phyloP scores from a whole-genome alignment of 1,284 basidiomycete genomes.

The Ustilago crameri region DNA sequence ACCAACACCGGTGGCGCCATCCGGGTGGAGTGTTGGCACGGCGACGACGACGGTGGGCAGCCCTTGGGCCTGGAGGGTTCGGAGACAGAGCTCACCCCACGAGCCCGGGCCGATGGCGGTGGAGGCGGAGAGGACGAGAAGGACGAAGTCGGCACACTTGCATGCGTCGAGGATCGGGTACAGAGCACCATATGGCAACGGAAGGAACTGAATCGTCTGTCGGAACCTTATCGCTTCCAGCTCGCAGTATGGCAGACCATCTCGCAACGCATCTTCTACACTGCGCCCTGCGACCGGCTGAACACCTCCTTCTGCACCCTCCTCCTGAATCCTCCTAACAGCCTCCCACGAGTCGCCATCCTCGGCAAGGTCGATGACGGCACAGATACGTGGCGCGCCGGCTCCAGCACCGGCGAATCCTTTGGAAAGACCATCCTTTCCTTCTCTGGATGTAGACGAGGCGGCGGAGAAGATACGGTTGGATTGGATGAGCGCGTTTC shows the following conservation, averaged over 20 bases:
- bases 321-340: slow-evolving; percentile 75
- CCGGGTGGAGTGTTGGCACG: slow-evolving; percentile 65
- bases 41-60: slow-evolving; percentile 81
- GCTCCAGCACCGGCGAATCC: slow-evolving; percentile 72
- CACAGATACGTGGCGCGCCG: slow-evolving; percentile 82
- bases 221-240: slow-evolving; percentile 81
- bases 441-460: slow-evolving; percentile 24
- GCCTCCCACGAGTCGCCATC: slow-evolving; percentile 75
- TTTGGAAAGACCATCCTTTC: slow-evolving; percentile 66
- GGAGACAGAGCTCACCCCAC: slow-evolving; percentile 90
- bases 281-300: slow-evolving; percentile 51
- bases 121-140: slow-evolving; percentile 82
- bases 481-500: slow-evolving; percentile 59
- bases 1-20: slow-evolving; percentile 41
- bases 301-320: slow-evolving; percentile 73
- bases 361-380: slow-evolving; percentile 79
- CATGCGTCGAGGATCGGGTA: slow-evolving; percentile 87
- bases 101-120: slow-evolving; percentile 78
- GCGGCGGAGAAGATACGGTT: slow-evolving; percentile 54
- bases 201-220: slow-evolving; percentile 86
- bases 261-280: slow-evolving; percentile 45
- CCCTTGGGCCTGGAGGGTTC: slow-evolving; percentile 75
- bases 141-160: slow-evolving; percentile 89
- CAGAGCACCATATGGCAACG: slow-evolving; percentile 71
- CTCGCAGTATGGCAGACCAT: slow-evolving; percentile 48